Evolutionary conservation across 2,329 filamentous ascomycete species (phyloP).

Genomic region (Beauveria sp.): DNA sequence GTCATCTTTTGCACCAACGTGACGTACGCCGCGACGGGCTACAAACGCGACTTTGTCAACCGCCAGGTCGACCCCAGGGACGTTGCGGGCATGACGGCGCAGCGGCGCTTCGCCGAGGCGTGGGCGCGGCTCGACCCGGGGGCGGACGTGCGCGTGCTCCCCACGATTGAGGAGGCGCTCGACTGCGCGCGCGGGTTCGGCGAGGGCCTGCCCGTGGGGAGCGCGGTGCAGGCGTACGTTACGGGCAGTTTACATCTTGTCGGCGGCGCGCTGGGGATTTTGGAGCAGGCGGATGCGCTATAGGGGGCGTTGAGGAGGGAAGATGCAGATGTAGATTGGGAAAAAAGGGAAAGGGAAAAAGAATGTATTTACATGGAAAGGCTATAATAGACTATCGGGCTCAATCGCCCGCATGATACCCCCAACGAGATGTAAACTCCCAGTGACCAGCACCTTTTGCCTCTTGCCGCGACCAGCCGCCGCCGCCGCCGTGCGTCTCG

Average conservation of each 20-base stretch:
- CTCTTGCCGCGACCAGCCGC: conserved; percentile 25
- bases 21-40: conserved; percentile 42
- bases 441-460: conserved; percentile 66
- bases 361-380: background rate
- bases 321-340: background rate
- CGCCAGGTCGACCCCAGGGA: conserved; percentile 43
- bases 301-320: conserved; percentile 15
- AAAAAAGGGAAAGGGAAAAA: background rate
- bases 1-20: conserved; percentile 80
- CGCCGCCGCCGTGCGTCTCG: conserved; percentile 38
- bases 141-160: conserved; percentile 38
- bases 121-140: conserved; percentile 41
- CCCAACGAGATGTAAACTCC: conserved; percentile 78
- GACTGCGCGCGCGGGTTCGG: conserved; percentile 34
- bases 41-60: conserved; percentile 52
- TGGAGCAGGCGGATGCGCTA: conserved; percentile 40
- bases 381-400: conserved; percentile 30
- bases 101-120: conserved; percentile 44
- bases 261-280: conserved; percentile 43
- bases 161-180: conserved; percentile 50
- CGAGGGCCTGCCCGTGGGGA: conserved; percentile 21
- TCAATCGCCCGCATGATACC: conserved; percentile 67
- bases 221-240: conserved; percentile 41
- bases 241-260: conserved; percentile 59
- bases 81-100: conserved; percentile 43